Evolutionary conservation across 805 yeast species (phyloP), one percentile per base, ranked within the genome.

Genomic region (Nakazawaea populi): DNA sequence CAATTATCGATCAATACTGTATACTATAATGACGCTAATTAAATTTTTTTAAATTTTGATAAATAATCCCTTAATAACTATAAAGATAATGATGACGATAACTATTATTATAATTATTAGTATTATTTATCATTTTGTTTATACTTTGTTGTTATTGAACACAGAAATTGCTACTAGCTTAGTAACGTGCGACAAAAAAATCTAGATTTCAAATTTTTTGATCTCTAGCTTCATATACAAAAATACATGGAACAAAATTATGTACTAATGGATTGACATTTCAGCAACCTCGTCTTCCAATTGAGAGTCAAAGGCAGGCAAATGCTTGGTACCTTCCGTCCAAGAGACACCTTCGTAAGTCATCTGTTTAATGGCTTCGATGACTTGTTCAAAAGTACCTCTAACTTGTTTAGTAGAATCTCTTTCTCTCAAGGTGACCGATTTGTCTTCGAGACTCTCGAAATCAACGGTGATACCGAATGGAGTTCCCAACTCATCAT

Each of bases 401-500:
- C 99, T 89, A 46, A 91, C 96, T 77, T 92, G 99, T 68, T 83
- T 86, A 36, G 98, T 94, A 51, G 96, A 79, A 70, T 92, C 99
- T 77, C 99, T 88, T 72, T 92, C 98, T 79, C 99, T 89, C 65
- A 92, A 77, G 36, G 99, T 92, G 58, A 92, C 87, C 11, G 97
- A 84, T 47, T 81, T 80, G 66, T 92, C 97, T 66, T 85, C 80
- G 55, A 87, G 80, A 49, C 96, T 85, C 57, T 92, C 97, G 69
- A 94, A 92, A 71, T 92, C 99, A 61, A 92, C 87, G 57, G 99
- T 92, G 71, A 92, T 82, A 69, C 99, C 99, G 67, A 94, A 94
- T 60, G 99, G 99, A 49, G 98, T 94, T 71, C 99, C 99, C 65
- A 92, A 79, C 75, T 92, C 99, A 71, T 92, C 99, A 70, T 92